Evolutionary conservation across 208 protist species (phyloP), one percentile per base, ranked within the genome.

Genomic region (Novymonas esmeraldas): DNA sequence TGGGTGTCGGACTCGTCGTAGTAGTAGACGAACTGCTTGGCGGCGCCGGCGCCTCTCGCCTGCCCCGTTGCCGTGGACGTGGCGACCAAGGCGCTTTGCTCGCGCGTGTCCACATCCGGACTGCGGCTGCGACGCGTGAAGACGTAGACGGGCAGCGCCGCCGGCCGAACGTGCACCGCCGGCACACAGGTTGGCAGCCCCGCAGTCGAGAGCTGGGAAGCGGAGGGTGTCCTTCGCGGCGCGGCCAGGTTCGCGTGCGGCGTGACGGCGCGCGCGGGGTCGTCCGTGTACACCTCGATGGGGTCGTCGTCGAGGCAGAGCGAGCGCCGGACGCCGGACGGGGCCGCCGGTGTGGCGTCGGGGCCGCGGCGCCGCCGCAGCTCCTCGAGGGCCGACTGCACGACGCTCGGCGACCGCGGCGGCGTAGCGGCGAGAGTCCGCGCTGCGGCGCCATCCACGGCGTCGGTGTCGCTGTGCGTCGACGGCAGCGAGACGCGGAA

Each of bases 51-150:
- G 26, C 68, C 63, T 5, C 20, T 57, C 41, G 33, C 57, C 36
- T 18, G 24, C 24, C 13, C 13, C 26, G 41, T 39, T 3, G 20
- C n/a, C 24, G 57, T 36, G 26, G 34, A 48, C 24, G 42, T 29
- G 10, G 41, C 39, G 13, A 20, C 62, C 46, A 70, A 64, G 58
- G 20, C 54, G 64, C 1, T 50, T 3, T 60, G 62, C 45, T 87
- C 73, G 31, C 78, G 66, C 2, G 84, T 87, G 52, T 73, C 76
- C 22, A 42, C 69, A 45, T 78, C 78, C 1, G 86, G 83, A 60
- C 86, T 92, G 36, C 54, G 73, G 54, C 81, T 84, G 49, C 86
- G 86, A 1, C 81, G 62, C 52, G 83, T 67, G 75, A 92, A 89
- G 56, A 92, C 68, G 67, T 88, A 92, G 2, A 92, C 86, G 1